Percentiles rank a stretch among this genome's conserved stretches.
phyloP scores from a whole-genome alignment of 805 yeast genomes.

The Metschnikowia reukaufii region DNA sequence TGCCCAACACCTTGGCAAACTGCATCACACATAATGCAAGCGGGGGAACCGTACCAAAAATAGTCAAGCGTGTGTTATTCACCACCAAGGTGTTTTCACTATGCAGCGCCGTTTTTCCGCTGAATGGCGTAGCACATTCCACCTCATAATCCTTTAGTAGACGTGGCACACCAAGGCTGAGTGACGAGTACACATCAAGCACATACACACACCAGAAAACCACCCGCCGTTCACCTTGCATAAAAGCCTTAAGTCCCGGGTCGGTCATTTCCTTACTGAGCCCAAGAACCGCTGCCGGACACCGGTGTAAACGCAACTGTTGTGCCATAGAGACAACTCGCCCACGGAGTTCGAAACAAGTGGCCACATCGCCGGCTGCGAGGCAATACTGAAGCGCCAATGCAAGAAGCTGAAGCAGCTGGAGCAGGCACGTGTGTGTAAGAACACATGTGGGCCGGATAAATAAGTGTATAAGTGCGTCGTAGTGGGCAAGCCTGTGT shows the following conservation, averaged over 20 bases:
- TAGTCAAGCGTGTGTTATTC: constrained; percentile 56
- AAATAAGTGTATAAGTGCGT: constrained; percentile 60
- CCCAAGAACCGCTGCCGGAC: constrained; percentile 83
- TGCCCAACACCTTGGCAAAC: constrained; percentile 70
- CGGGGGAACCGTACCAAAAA: constrained; percentile 69
- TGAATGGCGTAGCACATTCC: constrained; percentile 81
- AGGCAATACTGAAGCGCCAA: constrained; percentile 70
- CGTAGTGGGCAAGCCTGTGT: constrained; percentile 55
- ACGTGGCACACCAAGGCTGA: constrained; percentile 81
- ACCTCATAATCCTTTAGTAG: constrained; percentile 76
- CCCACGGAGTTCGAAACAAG: constrained; percentile 75
- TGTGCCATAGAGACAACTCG: constrained; percentile 79
- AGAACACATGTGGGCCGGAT: constrained; percentile 57
- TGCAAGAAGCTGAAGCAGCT: constrained; percentile 66
- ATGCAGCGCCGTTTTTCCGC: constrained; percentile 44
- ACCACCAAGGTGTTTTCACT: constrained; percentile 59
- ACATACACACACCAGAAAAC: constrained; percentile 83
- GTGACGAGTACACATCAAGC: constrained; percentile 71
- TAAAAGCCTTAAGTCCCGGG: constrained; percentile 53
- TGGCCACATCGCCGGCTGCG: constrained; percentile 69
- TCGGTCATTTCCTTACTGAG: constrained; percentile 39
- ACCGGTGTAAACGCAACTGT: constrained; percentile 78
- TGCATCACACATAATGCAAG: constrained; percentile 65
- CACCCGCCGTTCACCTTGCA: constrained; percentile 80
- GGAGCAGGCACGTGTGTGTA: constrained; percentile 60